phyloP scores from a whole-genome alignment of 495 filamentous ascomycete species.

The Penicillium soppii region DNA sequence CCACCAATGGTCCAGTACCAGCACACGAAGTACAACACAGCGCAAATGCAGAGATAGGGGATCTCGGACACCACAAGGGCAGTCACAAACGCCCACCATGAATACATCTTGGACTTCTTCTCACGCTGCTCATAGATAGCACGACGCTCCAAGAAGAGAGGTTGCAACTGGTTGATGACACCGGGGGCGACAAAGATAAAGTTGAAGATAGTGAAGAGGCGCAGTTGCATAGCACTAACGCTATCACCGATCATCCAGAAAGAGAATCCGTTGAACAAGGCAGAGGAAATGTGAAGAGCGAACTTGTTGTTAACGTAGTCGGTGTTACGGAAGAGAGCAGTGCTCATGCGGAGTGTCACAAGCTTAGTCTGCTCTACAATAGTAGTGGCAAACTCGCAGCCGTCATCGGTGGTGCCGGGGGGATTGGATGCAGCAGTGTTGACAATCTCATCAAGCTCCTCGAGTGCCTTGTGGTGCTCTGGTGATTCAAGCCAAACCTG shows the following conservation, averaged over 20 bases:
- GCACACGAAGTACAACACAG: conserved; percentile 43
- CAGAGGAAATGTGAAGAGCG: conserved; percentile 23
- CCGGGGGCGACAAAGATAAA: conserved; percentile 47
- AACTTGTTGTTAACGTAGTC: conserved; percentile 65
- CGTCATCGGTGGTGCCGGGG: conserved; percentile 27
- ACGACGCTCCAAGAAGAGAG: conserved; percentile 48
- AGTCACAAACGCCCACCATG: conserved; percentile 49
- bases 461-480: conserved; percentile 36
- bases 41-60: conserved; percentile 47
- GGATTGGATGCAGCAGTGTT: conserved; percentile 29
- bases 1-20: conserved; percentile 46
- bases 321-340: conserved; percentile 56
- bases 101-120: conserved; percentile 49
- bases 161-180: conserved; percentile 48
- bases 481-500: conserved; percentile 59
- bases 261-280: conserved; percentile 35
- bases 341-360: conserved; percentile 55
- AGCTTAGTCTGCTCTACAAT: conserved; percentile 51
- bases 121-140: conserved; percentile 50
- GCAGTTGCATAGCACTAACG: conserved; percentile 22
- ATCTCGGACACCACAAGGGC: conserved; percentile 48
- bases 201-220: conserved; percentile 44
- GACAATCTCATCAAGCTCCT: conserved; percentile 55
- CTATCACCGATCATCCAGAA: conserved; percentile 31
- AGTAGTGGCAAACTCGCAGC: conserved; percentile 55